Evolutionary conservation across 2,329 filamentous ascomycete species (phyloP), one percentile per base, ranked within the genome.

Genomic region (Cadophora sp.): DNA sequence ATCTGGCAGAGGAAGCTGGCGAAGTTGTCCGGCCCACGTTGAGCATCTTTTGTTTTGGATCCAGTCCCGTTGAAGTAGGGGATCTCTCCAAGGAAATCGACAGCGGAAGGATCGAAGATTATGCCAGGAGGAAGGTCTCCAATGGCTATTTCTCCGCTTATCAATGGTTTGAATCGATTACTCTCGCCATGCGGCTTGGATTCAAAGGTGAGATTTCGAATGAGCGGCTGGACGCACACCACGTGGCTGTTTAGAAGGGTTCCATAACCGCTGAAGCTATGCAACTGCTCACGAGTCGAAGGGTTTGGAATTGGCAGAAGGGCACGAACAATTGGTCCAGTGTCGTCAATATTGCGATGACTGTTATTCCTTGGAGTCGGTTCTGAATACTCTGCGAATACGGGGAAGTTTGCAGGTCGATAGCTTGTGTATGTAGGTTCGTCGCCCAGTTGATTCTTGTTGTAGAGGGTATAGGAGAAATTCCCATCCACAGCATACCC

Each of bases 181-280:
- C 36, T 39, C 36, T 39, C 36, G 36, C 36, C 36, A 39, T 39
- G 36, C 36, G 36, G 36, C 36, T 8, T 48, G 20, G 27, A 14
- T 7, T 59, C 45, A 20, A 65, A 33, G 5, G 36, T 24, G 18
- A 65, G 27, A 24, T 53, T 45, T 20, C 36, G n/a, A 1, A 65
- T 33, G 2, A 36, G 14, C 6, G 62, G 55, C 16, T 60, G 50
- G 3, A 65, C n/a, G 20, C 55, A 65, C 16, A 65, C 55, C 4
- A 65, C 62, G 8, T 59, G 62, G 45, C 55, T 65, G 33, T 59
- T 65, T 41, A 65, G 53, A 20, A 64, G 62, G 4, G 55, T 65
- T 41, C 55, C 43, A 22, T 13, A 9, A 4, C 62, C 62, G 14
- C 41, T 51, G 16, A 51, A 65, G 20, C 59, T 65, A 20, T 56